These are phyloP conservation scores for Xylaria cubensis DNA, from an alignment of 495 filamentous ascomycete species.

Conservation along the genomic window DNA sequence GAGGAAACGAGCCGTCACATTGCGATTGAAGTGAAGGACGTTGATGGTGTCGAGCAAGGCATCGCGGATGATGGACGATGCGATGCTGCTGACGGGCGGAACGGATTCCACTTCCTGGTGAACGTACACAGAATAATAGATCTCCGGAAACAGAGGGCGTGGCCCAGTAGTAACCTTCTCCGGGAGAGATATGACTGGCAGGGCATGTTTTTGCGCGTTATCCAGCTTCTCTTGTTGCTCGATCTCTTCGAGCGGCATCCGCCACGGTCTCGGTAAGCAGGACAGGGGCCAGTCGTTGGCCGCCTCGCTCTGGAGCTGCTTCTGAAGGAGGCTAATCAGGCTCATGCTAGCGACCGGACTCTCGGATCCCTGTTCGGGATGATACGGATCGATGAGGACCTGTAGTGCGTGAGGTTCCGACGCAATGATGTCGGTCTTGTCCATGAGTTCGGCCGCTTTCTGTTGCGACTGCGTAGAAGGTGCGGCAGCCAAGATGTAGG, in stretches of 20 bases:
- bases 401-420: constrained; percentile 82
- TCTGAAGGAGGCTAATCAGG: constrained; percentile 83
- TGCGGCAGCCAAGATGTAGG: constrained; percentile 83
- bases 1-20: constrained; percentile 82
- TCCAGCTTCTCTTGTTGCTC: constrained; percentile 62
- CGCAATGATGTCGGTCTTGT: constrained; percentile 91
- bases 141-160: constrained; percentile 83
- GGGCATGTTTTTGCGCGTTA: constrained; percentile 69
- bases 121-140: constrained; percentile 91
- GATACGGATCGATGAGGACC: constrained; percentile 82
- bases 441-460: constrained; percentile 77
- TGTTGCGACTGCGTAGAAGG: constrained; percentile 66
- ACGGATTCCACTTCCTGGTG: constrained; percentile 93
- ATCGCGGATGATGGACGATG: constrained; percentile 83
- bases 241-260: constrained; percentile 57
- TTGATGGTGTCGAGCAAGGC: constrained; percentile 92
- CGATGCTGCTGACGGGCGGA: constrained; percentile 74
- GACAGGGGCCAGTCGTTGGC: constrained; percentile 72
- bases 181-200: constrained; percentile 78
- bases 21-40: constrained; percentile 89
- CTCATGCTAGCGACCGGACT: constrained; percentile 57
- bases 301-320: constrained; percentile 78
- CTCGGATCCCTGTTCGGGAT: constrained; percentile 55
- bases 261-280: constrained; percentile 87
- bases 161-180: constrained; percentile 74